Base-by-base conservation (phyloP, 2,329 filamentous ascomycete genomes). In the Ophiostoma novo-ulmi region DNA sequence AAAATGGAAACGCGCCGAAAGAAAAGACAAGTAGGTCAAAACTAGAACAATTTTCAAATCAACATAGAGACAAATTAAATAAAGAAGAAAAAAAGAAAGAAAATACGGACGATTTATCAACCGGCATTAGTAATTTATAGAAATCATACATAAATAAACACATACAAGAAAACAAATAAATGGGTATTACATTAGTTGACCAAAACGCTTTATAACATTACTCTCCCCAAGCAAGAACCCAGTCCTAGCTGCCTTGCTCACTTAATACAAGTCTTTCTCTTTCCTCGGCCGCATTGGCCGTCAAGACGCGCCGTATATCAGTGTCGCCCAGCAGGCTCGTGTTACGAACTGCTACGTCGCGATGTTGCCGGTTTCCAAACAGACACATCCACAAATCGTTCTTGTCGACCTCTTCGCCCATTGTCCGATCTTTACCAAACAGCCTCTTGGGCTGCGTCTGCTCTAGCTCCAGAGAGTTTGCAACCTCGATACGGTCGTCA, bases 321-420 rank as follows among this genome's bases (percentile, higher is more conserved):
- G 68, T 44, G n/a, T 74, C 48, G 67, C 70, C 72, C 4, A 67
- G 70, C 35, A 74, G 55, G 26, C 67, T 36, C 36, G 70, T 69
- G 11, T 70, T 64, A 17, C 26, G 39, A 44, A 13, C 31, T 55
- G 22, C 13, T 35, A 10, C 36, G 8, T 65, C 63, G 7, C 38
- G 67, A 8, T 77, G 84, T 83, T 22, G 66, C 17, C 66, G 17
- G 67, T 82, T 80, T 0, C 91, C 91, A 82, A 97, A 97, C 1
- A 97, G 81, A 79, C 94, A 98, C 73, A 88, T 87, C 94, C 94
- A 97, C 63, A 98, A 77, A 78, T 97, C 94, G 14, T 88, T 85
- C 73, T 90, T 86, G 64, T 87, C 85, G 3, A 98, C 91, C 71
- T 91, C 82, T 79, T 98, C 95, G 0, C 94, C 94, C 0, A 89